Percentiles rank a stretch among this genome's conserved stretches.
phyloP scores from a whole-genome alignment of 208 protist species.

The Trypanosoma scelopori region DNA sequence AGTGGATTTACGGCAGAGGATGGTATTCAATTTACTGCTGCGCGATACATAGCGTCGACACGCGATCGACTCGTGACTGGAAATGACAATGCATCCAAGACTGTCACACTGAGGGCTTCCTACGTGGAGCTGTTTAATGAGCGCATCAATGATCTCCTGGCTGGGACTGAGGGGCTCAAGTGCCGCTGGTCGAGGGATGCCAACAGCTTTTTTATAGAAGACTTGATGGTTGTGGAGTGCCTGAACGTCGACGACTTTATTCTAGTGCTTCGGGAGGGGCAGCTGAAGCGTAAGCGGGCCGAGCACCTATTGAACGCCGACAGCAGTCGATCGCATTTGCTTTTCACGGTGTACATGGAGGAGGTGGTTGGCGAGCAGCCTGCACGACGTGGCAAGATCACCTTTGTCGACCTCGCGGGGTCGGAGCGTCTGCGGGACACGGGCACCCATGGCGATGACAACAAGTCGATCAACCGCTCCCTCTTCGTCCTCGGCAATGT shows the following conservation, averaged over 20 bases:
- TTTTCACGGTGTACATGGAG: constrained; percentile 88
- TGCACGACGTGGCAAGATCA: constrained; percentile 70
- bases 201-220: constrained; percentile 84
- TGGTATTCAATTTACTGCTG: constrained; percentile 73
- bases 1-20: constrained; percentile 44
- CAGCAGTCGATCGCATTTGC: constrained; percentile 88
- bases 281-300: constrained; percentile 69
- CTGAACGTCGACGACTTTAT: constrained; percentile 66
- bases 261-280: constrained; percentile 80
- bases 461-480: constrained; percentile 88
- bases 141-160: constrained; percentile 80
- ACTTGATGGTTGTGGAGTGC: constrained; percentile 83
- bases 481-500: constrained; percentile 91
- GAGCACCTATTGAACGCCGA: constrained; percentile 83
- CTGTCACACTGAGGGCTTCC: constrained; percentile 45
- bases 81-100: not conserved
- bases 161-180: constrained; percentile 45
- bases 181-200: constrained; percentile 75
- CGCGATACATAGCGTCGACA: constrained; percentile 41
- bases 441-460: constrained; percentile 71
- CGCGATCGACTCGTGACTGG: constrained; percentile 30
- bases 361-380: constrained; percentile 22
- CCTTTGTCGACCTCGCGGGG: constrained; percentile 94
- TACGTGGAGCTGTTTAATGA: constrained; percentile 92
- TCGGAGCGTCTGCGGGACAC: constrained; percentile 91